Evolutionary conservation across 495 filamentous ascomycete species (phyloP), one percentile per base, ranked within the genome.

Genomic region (Apiosordaria backusii): DNA sequence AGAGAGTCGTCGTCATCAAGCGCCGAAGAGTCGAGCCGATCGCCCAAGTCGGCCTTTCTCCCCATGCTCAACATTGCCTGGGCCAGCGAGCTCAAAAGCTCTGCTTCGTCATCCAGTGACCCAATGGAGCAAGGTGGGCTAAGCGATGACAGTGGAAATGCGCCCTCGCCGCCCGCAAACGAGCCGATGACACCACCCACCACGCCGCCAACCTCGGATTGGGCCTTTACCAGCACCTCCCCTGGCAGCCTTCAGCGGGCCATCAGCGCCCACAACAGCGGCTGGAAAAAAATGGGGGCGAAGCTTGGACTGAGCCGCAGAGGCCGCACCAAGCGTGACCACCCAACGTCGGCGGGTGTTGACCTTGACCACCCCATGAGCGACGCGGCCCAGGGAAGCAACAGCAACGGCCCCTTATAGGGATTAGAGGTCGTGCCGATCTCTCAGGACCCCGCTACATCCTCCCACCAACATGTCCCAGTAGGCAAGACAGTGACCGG

Each of bases 161-260:
- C 83, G 21, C 78, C 78, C 25, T 87, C 86, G 10, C 81, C 83
- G 27, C 73, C 81, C 4, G 76, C 68, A 13, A 73, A 77, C 57
- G 89, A 91, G 68, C 91, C 89, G 0, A 92, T 95, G 88, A 96
- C 92, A n/a, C 92, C 92, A 18, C 92, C 92, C 2, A 93, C 87
- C 7, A 94, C 92, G 4, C 92, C 92, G 9, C 92, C 92, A 5
- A 90, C 87, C 22, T 82, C 82, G 0, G 81, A 87, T 79, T 85
- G 74, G 82, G 85, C 75, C 67, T 85, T 77, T 76, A 79, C 70
- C 70, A 80, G 70, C 70, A 80, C 75, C 66, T 83, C 72, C 57
- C 87, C 70, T 54, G 80, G 67, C 70, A 81, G 72, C 80, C 81
- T 80, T 74, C 89, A 82, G 19, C 73, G 77, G 35, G 79, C 71